Base-by-base conservation (phyloP, 306 rosid species). In the Sesbania bispinosa region DNA sequence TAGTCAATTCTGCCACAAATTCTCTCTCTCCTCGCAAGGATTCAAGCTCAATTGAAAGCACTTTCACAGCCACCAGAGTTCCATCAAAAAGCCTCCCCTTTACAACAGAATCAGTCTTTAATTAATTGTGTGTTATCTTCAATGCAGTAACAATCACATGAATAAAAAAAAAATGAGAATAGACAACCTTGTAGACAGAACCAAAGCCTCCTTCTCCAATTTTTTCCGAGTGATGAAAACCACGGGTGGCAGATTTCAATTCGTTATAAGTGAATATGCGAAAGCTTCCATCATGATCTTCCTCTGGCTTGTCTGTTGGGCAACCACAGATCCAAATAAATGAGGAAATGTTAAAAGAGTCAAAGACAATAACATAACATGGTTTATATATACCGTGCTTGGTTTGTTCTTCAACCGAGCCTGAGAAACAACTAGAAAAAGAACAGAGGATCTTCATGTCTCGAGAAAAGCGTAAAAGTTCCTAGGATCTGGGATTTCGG, bases 121-220 rank as follows among this genome's bases (percentile, higher is more conserved):
- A 32, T 64, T 57, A 53, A 51, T 30, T 4, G 20, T 13, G 15
- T 0, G n/a, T 7, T 61, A 36, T 13, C 7, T 54, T 19, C n/a
- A 32, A 32, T 35, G 39, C 39, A 35, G 39, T 7, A 35, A 35
- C n/a, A n/a, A n/a, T 35, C 7, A 35, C n/a, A n/a, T 43, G n/a
- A 45, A n/a, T 43, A 15, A 36, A 4, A 30, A 6, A 33, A 35
- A 52, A 62, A 42, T n/a, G 51, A 24, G 58, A 10, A 27, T 41
- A 27, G 26, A 58, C 47, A 32, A 89, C 97, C 97, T 87, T 87
- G 66, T 82, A 92, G 33, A 92, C 96, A 43, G 66, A 46, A 53
- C 96, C 97, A 64, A 87, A 89, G 14, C 92, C 96, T 1, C 97
- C 97, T 74, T 87, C 80, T 58, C 97, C 97, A 48, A 87, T 13